phyloP scores from a whole-genome alignment of 306 rosid genomes.

The Cicer yamashitae region DNA sequence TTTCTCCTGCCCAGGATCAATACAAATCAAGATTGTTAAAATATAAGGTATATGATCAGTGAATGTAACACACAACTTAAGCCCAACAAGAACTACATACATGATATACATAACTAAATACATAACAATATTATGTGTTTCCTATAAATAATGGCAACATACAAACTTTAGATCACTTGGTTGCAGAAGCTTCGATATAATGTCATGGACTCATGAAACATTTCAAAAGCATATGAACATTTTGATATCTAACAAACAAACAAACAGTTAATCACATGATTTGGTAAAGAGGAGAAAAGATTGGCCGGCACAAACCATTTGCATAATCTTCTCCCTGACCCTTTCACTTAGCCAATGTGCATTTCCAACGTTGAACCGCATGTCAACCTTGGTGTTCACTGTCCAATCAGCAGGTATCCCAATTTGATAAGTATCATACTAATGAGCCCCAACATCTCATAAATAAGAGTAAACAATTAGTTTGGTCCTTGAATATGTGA shows the following conservation, averaged over 20 bases:
- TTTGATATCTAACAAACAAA: neutral
- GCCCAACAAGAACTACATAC: neutral
- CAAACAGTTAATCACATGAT: conserved; percentile 17
- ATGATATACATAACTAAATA: neutral
- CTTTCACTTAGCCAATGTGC: conserved; percentile 83
- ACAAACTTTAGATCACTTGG: neutral
- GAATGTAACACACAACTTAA: conserved; percentile 1
- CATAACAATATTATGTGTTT: neutral
- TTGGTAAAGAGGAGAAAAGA: neutral
- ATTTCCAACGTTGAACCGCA: conserved; percentile 88
- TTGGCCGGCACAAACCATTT: conserved; percentile 59
- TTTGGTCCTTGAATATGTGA: no score
- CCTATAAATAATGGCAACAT: neutral
- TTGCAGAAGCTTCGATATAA: neutral
- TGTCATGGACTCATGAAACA: neutral
- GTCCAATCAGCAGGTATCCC: conserved; percentile 36
- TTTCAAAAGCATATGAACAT: conserved; percentile 1
- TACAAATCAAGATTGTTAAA: conserved; percentile 33
- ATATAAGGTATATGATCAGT: conserved; percentile 24
- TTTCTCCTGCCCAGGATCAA: conserved; percentile 74
- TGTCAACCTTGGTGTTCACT: conserved; percentile 98
- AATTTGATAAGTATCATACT: neutral
- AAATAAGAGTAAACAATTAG: neutral
- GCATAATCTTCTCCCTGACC: conserved; percentile 82
- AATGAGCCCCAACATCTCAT: conserved; percentile 14